Evolutionary conservation across 2,329 filamentous ascomycete species (phyloP), one percentile per base, ranked within the genome.

Genomic region (Didymella sp.): DNA sequence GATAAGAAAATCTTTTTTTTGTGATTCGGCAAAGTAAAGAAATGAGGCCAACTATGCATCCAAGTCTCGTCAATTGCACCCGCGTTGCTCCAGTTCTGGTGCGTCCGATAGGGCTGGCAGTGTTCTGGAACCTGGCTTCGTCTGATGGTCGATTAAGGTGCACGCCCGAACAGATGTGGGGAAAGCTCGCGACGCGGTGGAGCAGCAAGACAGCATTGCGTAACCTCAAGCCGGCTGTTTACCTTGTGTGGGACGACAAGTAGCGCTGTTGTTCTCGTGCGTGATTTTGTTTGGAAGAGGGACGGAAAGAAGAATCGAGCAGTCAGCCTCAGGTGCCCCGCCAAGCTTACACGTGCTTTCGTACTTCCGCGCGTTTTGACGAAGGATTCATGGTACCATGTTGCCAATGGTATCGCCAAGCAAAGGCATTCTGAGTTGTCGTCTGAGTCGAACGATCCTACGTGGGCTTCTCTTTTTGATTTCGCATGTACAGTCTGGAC

Each of bases 1-100:
- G 54, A 52, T 49, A 52, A 57, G 54, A 15, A 57, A 57, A 49
- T 57, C 31, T 52, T 48, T 52, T 43, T 52, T 38, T 5, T 52
- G 38, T 57, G 48, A 57, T 57, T 57, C 54, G 54, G 54, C 54
- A 43, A 49, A 15, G 19, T 52, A 48, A 48, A 49, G 38, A 49
- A 52, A 49, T 57, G 43, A 48, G 21, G 11, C 27, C 15, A 38
- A 33, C 44, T 19, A 57, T 57, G 54, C 47, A 28, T 40, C 17
- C 27, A 24, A 24, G 46, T 37, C 21, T 22, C 22, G 48, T 47
- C 48, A 41, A 37, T 46, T 25, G 21, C 52, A 35, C 33, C 43
- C 42, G 37, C 25, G 6, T 12, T 21, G 25, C 37, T 6, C 21
- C 2, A 25, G 24, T 43, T 12, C 22, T 31, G 7, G 17, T 30